Base-by-base conservation (phyloP, 1,284 basidiomycete genomes). In the Wallemia mellicola region DNA sequence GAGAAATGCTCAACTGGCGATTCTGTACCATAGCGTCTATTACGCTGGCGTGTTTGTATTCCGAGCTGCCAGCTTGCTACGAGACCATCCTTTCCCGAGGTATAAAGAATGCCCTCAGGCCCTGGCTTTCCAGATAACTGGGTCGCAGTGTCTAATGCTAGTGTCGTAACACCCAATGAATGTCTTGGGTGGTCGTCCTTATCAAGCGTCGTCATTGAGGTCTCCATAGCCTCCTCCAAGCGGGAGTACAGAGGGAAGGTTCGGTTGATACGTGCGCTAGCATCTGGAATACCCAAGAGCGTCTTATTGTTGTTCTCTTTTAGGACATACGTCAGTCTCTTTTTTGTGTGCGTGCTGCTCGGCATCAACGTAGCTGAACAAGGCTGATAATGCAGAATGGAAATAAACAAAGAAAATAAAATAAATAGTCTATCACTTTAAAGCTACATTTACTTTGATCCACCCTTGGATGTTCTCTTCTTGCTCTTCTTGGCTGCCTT, bases 41-140 rank as follows among this genome's bases (percentile, higher is more conserved):
- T 64, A 25, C 68, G 67, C 62, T 71, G 66, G 38, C 66, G 71
- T 74, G 82, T 80, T 1, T 79, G 74, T 14, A 94, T 72, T 5
- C 76, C 79, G 15, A 96, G 74, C 67, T 98, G 88, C 88, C 91
- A 96, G 1, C 82, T 79, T 54, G 87, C 82, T 32, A 96, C 75
- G 30, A 92, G 75, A 0, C 94, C 92, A 71, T 98, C 92, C 59
- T 89, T 74, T 11, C 88, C 91, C 27, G 58, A 60, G 17, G 62
- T 59, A 61, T 96, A 96, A 9, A 98, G 73, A 58, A 98, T 92
- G 1, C 94, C 92, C 63, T 83, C 79, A 0, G 92, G 91, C 2
- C 73, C 67, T 24, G 68, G 61, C 19, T 72, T 73, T 5, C 79
- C 81, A 19, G 75, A 68, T 2, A 94, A 74, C 54, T 78, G 75